phyloP scores from a whole-genome alignment of 2,329 filamentous ascomycete species.

The Ascochyta clinopodiicola region DNA sequence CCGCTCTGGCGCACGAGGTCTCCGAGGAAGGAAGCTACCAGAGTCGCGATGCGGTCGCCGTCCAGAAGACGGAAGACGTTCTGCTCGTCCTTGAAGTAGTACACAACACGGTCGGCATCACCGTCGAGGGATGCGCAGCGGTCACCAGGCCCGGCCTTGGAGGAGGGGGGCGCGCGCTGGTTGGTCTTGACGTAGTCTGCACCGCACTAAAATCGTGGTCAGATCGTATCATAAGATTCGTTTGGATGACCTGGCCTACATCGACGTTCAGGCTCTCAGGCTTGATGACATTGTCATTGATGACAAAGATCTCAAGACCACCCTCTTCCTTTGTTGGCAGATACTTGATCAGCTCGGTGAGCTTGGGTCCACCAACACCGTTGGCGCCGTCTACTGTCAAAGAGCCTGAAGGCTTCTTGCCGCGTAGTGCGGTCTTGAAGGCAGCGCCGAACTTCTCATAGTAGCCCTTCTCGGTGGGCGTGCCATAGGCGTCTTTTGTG shows the following conservation, averaged over 20 bases:
- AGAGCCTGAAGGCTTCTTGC: conserved; percentile 70
- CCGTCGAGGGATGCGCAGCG: conserved; percentile 93
- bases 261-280: conserved; percentile 89
- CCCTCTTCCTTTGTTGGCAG: conserved; percentile 71
- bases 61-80: conserved; percentile 90
- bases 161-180: conserved; percentile 84
- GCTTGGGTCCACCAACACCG: conserved; percentile 91
- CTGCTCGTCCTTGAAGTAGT: conserved; percentile 87
- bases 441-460: conserved; percentile 89
- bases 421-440: conserved; percentile 82
- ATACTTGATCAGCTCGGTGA: conserved; percentile 84
- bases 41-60: conserved; percentile 93
- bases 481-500: conserved; percentile 85
- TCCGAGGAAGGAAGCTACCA: conserved; percentile 91
- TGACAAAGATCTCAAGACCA: conserved; percentile 79
- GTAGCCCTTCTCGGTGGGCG: conserved; percentile 88
- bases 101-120: conserved; percentile 93
- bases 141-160: conserved; percentile 76
- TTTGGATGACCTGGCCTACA: conserved; percentile 57
- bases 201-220: conserved; percentile 68
- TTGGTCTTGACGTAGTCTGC: conserved; percentile 98
- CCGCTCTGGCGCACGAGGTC: conserved; percentile 84
- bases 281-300: conserved; percentile 92
- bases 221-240: conserved; percentile 3
- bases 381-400: conserved; percentile 95